Base-by-base conservation (phyloP, 805 yeast genomes). In the Saccharomyces mikatae region DNA sequence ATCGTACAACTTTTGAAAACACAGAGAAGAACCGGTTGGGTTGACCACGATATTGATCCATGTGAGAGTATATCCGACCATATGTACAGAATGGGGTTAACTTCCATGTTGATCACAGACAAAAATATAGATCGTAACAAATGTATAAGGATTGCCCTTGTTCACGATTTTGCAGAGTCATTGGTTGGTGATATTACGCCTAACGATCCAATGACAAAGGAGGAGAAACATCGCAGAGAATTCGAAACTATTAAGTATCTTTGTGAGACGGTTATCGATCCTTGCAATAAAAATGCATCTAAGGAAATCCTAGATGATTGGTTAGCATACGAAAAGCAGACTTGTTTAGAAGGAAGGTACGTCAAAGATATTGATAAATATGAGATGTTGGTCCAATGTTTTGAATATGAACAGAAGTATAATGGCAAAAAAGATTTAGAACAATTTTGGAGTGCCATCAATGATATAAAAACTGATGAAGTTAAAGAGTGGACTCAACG, bases 181-280 rank as follows among this genome's bases (percentile, higher is more conserved):
- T 74, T 91, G 32, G 97, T 92, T n/a, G 98, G 98, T 27, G 98
- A 91, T 68, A 88, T 91, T 51, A 90, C 96, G 2, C 92, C 98
- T 62, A 71, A 80, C 69, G 88, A 89, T 71, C 64, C 78, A 56
- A 81, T 90, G 27, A 74, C 81, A 47, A 89, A 89, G 67, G 75
- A 72, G 26, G 97, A 91, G 67, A 91, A 91, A 69, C 94, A 87
- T 68, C 77, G 85, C 54, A 77, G 97, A 54, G 98, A 91, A 65
- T 77, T 75, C 44, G 82, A 71, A 27, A 82, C 97, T 2, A 86
- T 92, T 60, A 64, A 78, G 47, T 90, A 83, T 66, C 68, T 91
- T 52, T 68, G 84, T 28, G 74, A 76, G 1, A 66, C 64, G 27
- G 67, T 89, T 41, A 78, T 89, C 31, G 69, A 74, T 56, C 83